Conservation (phyloP, 371 early-diverging fungal species). For the Actinomortierella wolfii region DNA sequence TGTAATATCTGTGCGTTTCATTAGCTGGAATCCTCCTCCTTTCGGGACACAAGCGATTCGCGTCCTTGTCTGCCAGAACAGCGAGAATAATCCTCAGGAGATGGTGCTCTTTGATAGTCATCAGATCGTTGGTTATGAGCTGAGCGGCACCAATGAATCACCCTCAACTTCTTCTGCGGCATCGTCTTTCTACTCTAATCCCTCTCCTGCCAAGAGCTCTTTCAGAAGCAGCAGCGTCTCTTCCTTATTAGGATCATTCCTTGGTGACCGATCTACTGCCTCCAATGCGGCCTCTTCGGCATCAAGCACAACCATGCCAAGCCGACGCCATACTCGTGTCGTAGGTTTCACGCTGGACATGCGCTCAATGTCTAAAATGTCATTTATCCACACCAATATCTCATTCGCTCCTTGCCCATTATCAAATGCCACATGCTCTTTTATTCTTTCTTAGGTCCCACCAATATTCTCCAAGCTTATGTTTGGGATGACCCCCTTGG, state of each 20-base stretch:
- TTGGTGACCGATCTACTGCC: conserved; percentile 29
- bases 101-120: conserved; percentile 48
- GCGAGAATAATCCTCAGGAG: conserved; percentile 43
- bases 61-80: conserved; percentile 50
- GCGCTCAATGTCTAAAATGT: neutral
- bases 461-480: conserved; percentile 55
- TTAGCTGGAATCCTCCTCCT: conserved; percentile 47
- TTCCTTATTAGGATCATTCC: conserved; percentile 32
- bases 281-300: conserved; percentile 16
- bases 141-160: conserved; percentile 4
- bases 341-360: no score
- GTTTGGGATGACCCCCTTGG: conserved; percentile 69
- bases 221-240: conserved; percentile 42
- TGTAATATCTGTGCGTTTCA: neutral
- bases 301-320: conserved; percentile 23
- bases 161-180: neutral
- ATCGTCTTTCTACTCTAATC: conserved; percentile 26
- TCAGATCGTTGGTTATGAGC: conserved; percentile 20
- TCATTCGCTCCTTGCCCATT: neutral
- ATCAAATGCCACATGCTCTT: neutral
- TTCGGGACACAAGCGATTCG: conserved; percentile 48
- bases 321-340: conserved; percentile 19
- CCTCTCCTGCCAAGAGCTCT: conserved; percentile 35
- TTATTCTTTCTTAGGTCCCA: conserved; percentile 16
- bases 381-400: no score